Evolutionary conservation across 805 yeast genomes (phyloP).

Genomic region (Suhomyces sp.): DNA sequence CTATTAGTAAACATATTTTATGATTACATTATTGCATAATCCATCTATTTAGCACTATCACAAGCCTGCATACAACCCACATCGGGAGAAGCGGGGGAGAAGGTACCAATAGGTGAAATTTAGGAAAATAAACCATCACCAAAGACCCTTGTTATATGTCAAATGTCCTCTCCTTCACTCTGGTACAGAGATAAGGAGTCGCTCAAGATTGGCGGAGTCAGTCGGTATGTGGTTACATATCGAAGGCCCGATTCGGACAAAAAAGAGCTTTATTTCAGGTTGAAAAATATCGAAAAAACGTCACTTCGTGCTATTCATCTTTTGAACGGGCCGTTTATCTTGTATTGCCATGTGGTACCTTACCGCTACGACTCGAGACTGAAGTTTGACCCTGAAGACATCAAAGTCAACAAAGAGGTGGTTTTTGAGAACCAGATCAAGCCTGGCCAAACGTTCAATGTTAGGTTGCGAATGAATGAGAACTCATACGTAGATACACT

Average conservation of each 20-base stretch:
- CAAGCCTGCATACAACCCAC: no score
- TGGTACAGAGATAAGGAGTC: conserved; percentile 27
- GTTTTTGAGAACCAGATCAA: conserved; percentile 47
- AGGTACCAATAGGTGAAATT: no score
- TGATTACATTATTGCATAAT: no score
- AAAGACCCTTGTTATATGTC: no score
- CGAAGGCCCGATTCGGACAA: conserved; percentile 5
- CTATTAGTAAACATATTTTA: no score
- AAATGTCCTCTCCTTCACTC: conserved; percentile 7
- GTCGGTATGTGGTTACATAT: conserved; percentile 33
- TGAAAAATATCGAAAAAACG: conserved; percentile 40
- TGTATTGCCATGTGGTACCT: conserved; percentile 47
- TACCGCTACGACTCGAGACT: conserved; percentile 27
- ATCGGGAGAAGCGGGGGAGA: no score
- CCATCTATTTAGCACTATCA: no score
- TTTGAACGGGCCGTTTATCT: conserved; percentile 42
- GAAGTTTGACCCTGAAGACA: conserved; percentile 23
- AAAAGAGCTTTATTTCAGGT: conserved; percentile 30
- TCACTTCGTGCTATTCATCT: conserved; percentile 41
- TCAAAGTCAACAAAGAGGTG: conserved; percentile 28
- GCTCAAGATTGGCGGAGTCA: conserved; percentile 40
- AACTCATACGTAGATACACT: conserved; percentile 31
- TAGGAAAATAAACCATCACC: no score
- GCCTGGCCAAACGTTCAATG: conserved; percentile 70
- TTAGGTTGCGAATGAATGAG: conserved; percentile 49